Conservation (phyloP, 2,329 filamentous ascomycete species). For the Beauveria asiatica region DNA sequence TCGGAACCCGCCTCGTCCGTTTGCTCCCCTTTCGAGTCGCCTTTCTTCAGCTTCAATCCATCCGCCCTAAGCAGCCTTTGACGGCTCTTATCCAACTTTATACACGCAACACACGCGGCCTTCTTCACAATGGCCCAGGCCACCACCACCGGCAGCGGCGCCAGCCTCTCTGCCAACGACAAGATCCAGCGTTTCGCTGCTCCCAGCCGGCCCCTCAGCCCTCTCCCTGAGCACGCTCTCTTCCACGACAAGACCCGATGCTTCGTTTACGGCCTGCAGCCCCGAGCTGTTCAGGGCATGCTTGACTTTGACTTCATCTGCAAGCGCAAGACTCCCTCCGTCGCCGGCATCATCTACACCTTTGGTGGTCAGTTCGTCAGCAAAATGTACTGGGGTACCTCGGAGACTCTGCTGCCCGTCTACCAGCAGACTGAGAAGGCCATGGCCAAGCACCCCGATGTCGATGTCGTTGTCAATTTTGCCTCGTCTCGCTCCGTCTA, state of each 20-base stretch:
- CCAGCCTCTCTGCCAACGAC: conserved; percentile 75
- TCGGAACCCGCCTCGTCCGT: conserved; percentile 6
- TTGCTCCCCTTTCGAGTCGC: conserved; percentile 8
- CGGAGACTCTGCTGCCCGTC: conserved; percentile 95
- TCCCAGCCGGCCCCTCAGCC: conserved; percentile 86
- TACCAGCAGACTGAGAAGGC: conserved; percentile 94
- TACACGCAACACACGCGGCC: conserved; percentile 12
- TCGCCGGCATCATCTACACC: conserved; percentile 99
- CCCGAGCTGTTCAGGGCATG: conserved; percentile 84
- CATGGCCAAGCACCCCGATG: conserved; percentile 90
- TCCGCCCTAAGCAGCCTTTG: conserved; percentile 6
- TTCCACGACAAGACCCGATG: conserved; percentile 99
- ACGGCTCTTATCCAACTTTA: conserved; percentile 10
- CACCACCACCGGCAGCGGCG: conserved; percentile 40
- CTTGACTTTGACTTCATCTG: conserved; percentile 99
- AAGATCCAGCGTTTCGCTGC: conserved; percentile 96
- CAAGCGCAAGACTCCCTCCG: conserved; percentile 93
- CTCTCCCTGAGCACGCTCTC: conserved; percentile 77
- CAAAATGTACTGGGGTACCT: conserved; percentile 99
- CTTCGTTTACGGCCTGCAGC: conserved; percentile 99
- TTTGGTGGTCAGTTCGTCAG: conserved; percentile 99
- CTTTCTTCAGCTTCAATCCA: conserved; percentile 10
- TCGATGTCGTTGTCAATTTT: conserved; percentile 98
- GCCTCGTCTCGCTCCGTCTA: conserved; percentile 98
- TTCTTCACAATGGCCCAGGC: conserved; percentile 44